Conservation (phyloP, 768 basidiomycete genomes). For the Leucocoprinus sp. region DNA sequence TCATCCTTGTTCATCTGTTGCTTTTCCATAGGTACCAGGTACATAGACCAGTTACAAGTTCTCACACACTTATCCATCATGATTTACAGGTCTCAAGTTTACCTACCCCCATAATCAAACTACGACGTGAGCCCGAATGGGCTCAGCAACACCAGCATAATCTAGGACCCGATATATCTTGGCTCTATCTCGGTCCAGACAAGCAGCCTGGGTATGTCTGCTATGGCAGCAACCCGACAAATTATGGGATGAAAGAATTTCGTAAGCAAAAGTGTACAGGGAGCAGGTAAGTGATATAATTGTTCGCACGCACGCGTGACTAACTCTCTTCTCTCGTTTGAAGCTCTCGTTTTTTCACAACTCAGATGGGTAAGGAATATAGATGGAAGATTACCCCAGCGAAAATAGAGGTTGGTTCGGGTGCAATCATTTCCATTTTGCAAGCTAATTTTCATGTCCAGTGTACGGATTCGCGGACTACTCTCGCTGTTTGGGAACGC, state of each 20-base stretch:
- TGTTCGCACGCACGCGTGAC: background rate
- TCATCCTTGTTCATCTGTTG: background rate
- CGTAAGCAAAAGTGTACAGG: conserved; percentile 47
- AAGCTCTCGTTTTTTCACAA: conserved; percentile 70
- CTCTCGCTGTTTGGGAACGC: conserved; percentile 62
- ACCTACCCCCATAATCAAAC: conserved; percentile 31
- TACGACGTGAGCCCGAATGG: conserved; percentile 56
- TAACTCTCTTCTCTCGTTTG: conserved; percentile 1
- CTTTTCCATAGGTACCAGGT: conserved; percentile 7
- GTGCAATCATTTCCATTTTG: background rate
- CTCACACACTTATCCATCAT: background rate
- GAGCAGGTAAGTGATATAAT: conserved; percentile 46
- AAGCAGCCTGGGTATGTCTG: conserved; percentile 53
- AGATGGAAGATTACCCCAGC: conserved; percentile 61
- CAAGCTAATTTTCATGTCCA: conserved; percentile 18
- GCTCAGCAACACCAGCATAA: conserved; percentile 57
- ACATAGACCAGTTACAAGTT: background rate
- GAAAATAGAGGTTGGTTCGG: conserved; percentile 59
- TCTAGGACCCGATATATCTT: conserved; percentile 76
- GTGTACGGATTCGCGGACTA: conserved; percentile 58
- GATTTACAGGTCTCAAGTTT: background rate
- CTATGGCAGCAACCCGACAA: conserved; percentile 56
- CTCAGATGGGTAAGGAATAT: conserved; percentile 59
- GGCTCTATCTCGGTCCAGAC: conserved; percentile 67
- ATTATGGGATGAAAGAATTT: conserved; percentile 40